These are phyloP conservation scores for Geotrichum carabidarum DNA, from an alignment of 1,139 yeast species.

Conservation along the genomic window DNA sequence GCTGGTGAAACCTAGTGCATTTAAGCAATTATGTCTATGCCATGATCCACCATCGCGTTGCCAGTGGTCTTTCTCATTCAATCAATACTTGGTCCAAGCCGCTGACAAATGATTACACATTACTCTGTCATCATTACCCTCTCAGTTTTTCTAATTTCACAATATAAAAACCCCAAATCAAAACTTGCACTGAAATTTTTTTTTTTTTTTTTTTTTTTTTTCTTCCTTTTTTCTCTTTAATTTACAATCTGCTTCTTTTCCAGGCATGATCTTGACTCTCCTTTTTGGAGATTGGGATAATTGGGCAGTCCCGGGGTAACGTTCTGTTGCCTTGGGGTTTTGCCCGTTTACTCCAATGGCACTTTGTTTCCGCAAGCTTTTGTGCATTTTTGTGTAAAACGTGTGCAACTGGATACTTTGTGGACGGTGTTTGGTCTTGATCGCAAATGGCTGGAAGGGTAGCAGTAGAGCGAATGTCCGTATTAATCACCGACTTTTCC, in stretches of 20 bases:
- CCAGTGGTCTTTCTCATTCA: too few relatives aligned
- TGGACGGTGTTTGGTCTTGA: conserved; percentile 2
- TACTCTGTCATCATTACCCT: neutral
- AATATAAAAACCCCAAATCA: too few relatives aligned
- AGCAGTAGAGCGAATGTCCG: conserved; percentile 14
- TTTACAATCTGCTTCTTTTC: conserved; percentile 13
- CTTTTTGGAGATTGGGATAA: neutral
- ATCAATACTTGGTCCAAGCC: too few relatives aligned
- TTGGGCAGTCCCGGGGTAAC: neutral
- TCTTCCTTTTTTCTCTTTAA: conserved; percentile 1
- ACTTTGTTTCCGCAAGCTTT: neutral
- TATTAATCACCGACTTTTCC: conserved; percentile 16
- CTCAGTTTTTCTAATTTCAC: neutral
- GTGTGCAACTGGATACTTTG: neutral
- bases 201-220: neutral
- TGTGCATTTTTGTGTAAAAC: neutral
- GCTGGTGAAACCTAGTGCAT: too few relatives aligned
- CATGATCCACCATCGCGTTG: too few relatives aligned
- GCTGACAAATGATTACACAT: too few relatives aligned
- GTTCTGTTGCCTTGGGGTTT: neutral
- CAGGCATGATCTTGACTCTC: conserved; percentile 2
- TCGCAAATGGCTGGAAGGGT: neutral
- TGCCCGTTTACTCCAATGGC: neutral
- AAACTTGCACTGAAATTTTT: neutral
- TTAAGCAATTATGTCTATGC: too few relatives aligned